A percentile compares a stretch with the other conserved stretches of the same genome.
These are phyloP conservation scores for Mycena sp. DNA, from an alignment of 1,284 basidiomycete genomes.

Conservation along the genomic window DNA sequence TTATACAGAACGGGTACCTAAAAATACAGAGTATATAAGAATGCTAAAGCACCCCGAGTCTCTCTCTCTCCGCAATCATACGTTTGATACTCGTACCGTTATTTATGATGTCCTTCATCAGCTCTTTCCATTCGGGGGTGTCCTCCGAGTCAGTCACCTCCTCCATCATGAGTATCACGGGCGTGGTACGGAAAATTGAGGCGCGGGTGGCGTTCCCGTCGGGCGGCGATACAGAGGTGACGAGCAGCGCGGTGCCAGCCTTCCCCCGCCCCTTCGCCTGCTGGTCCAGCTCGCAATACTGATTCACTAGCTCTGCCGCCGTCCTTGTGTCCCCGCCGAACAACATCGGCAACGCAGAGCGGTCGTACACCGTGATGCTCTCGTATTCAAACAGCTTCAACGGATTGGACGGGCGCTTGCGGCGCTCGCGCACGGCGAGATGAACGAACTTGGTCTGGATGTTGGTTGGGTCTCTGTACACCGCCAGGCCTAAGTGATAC, in stretches of 20 bases:
- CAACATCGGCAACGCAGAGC: not conserved
- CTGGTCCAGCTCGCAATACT: not conserved
- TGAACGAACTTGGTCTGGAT: conserved; percentile 9
- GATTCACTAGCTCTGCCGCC: not conserved
- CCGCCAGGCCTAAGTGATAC: not conserved
- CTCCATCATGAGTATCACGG: not conserved
- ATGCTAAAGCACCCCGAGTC: not conserved
- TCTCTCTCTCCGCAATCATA: conserved; percentile 2
- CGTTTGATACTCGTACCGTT: not conserved
- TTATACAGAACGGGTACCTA: too few species aligned
- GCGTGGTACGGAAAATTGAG: not conserved
- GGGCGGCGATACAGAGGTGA: not conserved
- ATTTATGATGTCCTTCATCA: conserved; percentile 9
- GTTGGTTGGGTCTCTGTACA: not conserved
- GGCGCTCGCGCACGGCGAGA: not conserved
- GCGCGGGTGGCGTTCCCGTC: not conserved
- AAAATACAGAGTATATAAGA: too few species aligned
- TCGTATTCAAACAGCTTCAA: conserved; percentile 1
- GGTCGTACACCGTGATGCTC: not conserved
- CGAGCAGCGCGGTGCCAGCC: not conserved
- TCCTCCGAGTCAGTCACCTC: not conserved
- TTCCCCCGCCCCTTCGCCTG: conserved; percentile 1
- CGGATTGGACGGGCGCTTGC: not conserved
- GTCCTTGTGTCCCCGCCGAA: not conserved
- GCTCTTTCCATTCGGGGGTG: not conserved